Base-by-base conservation (phyloP, 805 yeast genomes). In the Metschnikowia kunwiensis region DNA sequence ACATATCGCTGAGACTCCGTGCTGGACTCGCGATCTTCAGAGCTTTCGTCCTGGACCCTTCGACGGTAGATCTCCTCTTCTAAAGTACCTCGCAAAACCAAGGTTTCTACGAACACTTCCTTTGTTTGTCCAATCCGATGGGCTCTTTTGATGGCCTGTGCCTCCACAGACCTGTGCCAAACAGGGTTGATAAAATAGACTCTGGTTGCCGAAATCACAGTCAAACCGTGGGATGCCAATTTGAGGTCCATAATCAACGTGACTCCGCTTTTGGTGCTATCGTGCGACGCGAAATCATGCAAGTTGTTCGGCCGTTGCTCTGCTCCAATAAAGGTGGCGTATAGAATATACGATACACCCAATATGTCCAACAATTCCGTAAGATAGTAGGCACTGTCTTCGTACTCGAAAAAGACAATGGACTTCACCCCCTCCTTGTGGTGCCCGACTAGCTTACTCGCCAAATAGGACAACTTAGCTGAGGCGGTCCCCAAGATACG, bases 121-220 rank as follows among this genome's bases (percentile, higher is more conserved):
- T 67, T 60, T 0, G 66, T 62, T 46, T 82, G 88, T 0, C 89
- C 88, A 53, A 82, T 82, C 57, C 88, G 70, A 57, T 82, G 89
- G 0, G 87, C 82, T 61, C 89, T 72, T 46, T 82, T 80, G 31
- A 82, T 79, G 1, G 87, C 87, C 49, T 82, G 88, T 0, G 87
- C 87, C 52, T 82, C 88, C 13, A 77, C 64, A 0, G 83, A 72
- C 38, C 77, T 67, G 44, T 71, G 75, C 88, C 87, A 82, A 1
- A 82, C 80, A 1, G 87, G 87, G 46, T 73, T 79, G n/a, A 81
- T 63, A 52, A 82, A 80, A 50, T 78, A 82, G 2, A 82, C 84
- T 35, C 78, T 65, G 0, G 86, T 78, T 3, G 88, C 88, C 0
- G 80, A 68, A 13, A 78, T 74, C 6, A 82, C 78, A 0, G 84